These are phyloP conservation scores for Aspergillus sp. DNA, from an alignment of 2,329 filamentous ascomycete genomes.

Conservation along the genomic window DNA sequence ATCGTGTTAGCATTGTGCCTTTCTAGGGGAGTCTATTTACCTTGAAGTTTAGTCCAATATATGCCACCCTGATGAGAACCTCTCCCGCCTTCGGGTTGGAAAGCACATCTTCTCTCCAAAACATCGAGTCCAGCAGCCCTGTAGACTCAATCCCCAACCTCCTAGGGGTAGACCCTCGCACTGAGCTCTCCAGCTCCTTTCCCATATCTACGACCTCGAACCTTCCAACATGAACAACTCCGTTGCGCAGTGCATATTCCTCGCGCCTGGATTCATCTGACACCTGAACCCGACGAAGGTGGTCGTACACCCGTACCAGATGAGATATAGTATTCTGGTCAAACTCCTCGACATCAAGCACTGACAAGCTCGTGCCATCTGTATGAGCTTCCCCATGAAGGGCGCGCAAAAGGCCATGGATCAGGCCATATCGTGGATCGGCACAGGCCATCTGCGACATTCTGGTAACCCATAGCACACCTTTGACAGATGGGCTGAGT, in stretches of 20 bases:
- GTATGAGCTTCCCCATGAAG: neutral
- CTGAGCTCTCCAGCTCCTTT: neutral
- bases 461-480: slow-evolving; percentile 7
- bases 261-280: neutral
- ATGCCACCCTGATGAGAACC: slow-evolving; percentile 22
- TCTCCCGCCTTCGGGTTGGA: slow-evolving; percentile 3
- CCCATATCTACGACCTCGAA: neutral
- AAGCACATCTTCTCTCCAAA: neutral
- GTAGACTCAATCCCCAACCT: neutral
- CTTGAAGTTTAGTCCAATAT: slow-evolving; percentile 19
- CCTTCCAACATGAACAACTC: neutral
- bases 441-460: neutral
- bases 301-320: neutral
- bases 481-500: neutral
- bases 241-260: slow-evolving; percentile 2
- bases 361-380: slow-evolving; percentile 14
- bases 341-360: slow-evolving; percentile 24
- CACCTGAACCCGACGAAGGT: neutral
- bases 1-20: accelerated
- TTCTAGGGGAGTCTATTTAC: neutral
- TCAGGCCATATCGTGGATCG: slow-evolving; percentile 22
- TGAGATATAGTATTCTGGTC: neutral
- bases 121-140: slow-evolving; percentile 12
- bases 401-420: neutral
- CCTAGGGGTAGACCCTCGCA: neutral